A percentile compares a stretch with the other conserved stretches of the same genome.
These are phyloP conservation scores for Diaporthe velutina DNA, from an alignment of 2,329 filamentous ascomycete species.

Conservation along the genomic window DNA sequence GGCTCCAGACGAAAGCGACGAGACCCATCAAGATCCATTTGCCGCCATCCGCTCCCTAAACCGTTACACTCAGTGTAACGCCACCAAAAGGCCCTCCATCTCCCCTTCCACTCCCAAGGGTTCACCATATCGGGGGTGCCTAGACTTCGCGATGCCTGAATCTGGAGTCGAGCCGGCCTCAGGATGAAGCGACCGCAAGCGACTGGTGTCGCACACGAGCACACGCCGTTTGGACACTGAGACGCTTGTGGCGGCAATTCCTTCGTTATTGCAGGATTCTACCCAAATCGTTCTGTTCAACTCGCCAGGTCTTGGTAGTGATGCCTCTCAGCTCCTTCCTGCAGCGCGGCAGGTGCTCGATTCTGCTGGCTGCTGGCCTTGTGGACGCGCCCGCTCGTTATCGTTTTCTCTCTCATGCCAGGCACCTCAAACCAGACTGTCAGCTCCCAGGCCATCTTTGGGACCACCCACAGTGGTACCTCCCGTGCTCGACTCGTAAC, in stretches of 20 bases:
- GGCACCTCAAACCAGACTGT: slow-evolving; percentile 1
- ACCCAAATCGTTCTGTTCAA: not conserved
- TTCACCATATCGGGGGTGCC: not conserved
- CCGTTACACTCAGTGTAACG: slow-evolving; percentile 24
- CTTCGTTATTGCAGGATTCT: not conserved
- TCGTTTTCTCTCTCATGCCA: not conserved
- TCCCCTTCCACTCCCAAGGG: not conserved
- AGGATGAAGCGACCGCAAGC: slow-evolving; percentile 38
- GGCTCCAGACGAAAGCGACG: slow-evolving; percentile 18
- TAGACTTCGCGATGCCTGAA: not conserved
- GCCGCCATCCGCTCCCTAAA: slow-evolving; percentile 11
- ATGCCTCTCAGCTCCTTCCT: not conserved
- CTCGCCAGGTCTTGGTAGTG: not conserved
- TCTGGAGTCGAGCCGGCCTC: slow-evolving; percentile 9
- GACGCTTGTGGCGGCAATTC: slow-evolving; percentile 23
- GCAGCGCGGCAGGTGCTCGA: not conserved
- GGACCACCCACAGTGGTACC: not conserved
- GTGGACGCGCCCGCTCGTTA: not conserved
- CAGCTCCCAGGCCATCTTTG: not conserved
- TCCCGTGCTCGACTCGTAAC: not conserved
- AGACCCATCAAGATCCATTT: slow-evolving; percentile 25
- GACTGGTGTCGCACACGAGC: slow-evolving; percentile 2
- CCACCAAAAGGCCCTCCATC: slow-evolving; percentile 25
- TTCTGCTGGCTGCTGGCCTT: not conserved
- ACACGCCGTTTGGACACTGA: not conserved